These are phyloP conservation scores for Megacollybia marginata DNA, from an alignment of 768 basidiomycete species.

Conservation along the genomic window DNA sequence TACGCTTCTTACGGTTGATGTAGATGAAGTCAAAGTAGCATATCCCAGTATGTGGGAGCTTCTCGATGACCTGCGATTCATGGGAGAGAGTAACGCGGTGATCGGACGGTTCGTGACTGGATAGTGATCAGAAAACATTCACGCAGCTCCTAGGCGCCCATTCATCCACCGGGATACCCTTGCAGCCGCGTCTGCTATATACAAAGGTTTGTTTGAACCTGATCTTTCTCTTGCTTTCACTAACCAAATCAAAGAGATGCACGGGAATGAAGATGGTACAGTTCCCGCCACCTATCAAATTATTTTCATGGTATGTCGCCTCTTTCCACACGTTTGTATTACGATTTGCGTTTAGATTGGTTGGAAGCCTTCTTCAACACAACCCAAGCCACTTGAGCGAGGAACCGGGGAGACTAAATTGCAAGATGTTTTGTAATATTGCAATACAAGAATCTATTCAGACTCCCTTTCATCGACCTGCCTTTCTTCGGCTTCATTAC, in stretches of 20 bases:
- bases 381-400: slow-evolving; percentile 59
- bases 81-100: slow-evolving; percentile 95
- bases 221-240: neutral
- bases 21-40: slow-evolving; percentile 83
- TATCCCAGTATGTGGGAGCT: slow-evolving; percentile 98
- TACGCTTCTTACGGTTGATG: slow-evolving; percentile 88
- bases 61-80: slow-evolving; percentile 85
- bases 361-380: slow-evolving; percentile 68
- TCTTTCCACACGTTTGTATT: neutral
- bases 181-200: slow-evolving; percentile 87
- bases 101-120: slow-evolving; percentile 55
- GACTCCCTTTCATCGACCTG: neutral
- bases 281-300: slow-evolving; percentile 95
- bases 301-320: slow-evolving; percentile 73
- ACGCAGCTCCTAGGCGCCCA: slow-evolving; percentile 46
- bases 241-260: slow-evolving; percentile 49
- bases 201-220: slow-evolving; percentile 56
- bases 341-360: slow-evolving; percentile 48
- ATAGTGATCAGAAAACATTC: neutral
- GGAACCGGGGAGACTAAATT: slow-evolving; percentile 56
- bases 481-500: neutral
- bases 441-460: neutral
- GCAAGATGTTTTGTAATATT: slow-evolving; percentile 44
- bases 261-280: slow-evolving; percentile 76
- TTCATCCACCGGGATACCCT: slow-evolving; percentile 79